Evolutionary conservation across 495 filamentous ascomycete genomes (phyloP).

Genomic region (Penicillium diatomitis): DNA sequence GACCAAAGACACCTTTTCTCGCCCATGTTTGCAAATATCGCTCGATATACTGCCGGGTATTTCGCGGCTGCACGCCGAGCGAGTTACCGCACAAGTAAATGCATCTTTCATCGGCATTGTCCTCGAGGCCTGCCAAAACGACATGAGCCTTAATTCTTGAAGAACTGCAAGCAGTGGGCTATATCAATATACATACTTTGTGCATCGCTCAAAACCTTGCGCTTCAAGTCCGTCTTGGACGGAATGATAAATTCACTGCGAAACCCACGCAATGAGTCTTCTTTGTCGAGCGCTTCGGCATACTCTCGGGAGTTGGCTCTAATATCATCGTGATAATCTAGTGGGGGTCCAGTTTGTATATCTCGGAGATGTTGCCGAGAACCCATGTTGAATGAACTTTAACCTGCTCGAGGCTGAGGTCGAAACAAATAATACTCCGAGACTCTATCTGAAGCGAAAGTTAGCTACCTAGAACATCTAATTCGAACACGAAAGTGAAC

Average conservation of each 20-base stretch:
- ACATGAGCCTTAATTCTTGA: too few species aligned
- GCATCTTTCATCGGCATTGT: conserved; percentile 37
- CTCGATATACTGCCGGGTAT: conserved; percentile 58
- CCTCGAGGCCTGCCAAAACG: conserved; percentile 18
- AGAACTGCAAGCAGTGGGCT: too few species aligned
- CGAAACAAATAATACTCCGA: too few species aligned
- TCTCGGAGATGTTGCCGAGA: conserved; percentile 23
- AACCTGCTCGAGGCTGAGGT: too few species aligned
- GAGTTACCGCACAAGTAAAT: conserved; percentile 98
- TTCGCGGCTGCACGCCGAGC: conserved; percentile 77
- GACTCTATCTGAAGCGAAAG: too few species aligned
- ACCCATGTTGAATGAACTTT: conserved; percentile 8
- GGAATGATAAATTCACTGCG: conserved; percentile 79
- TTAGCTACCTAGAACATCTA: too few species aligned
- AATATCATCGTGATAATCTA: conserved; percentile 31
- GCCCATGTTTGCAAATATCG: conserved; percentile 82
- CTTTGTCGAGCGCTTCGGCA: conserved; percentile 55
- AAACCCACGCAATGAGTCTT: conserved; percentile 59
- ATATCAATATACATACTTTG: conserved; percentile 17
- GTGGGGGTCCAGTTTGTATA: conserved; percentile 23
- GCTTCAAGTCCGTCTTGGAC: conserved; percentile 64
- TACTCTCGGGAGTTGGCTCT: conserved; percentile 40
- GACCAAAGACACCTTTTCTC: conserved; percentile 84
- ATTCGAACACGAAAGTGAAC: too few species aligned
- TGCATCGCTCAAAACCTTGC: conserved; percentile 45